These are phyloP conservation scores for Aspergillus nidulans DNA, from an alignment of 495 filamentous ascomycete genomes.

Conservation along the genomic window DNA sequence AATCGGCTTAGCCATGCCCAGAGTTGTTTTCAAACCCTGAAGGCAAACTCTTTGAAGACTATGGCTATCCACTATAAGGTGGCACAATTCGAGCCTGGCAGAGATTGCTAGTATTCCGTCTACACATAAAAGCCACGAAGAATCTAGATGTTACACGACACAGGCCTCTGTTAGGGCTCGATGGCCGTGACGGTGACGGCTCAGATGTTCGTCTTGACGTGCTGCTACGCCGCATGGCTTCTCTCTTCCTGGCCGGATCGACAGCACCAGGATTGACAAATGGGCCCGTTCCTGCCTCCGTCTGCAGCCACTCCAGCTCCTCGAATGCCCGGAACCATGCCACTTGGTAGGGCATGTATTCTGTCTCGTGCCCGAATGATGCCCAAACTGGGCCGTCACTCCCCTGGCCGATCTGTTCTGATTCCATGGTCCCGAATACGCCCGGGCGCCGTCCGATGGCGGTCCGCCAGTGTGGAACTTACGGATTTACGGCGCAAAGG, in stretches of 20 bases:
- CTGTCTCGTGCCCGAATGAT: conserved; percentile 22
- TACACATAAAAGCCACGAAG: no score
- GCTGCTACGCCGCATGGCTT: conserved; percentile 42
- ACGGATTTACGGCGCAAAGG: conserved; percentile 14
- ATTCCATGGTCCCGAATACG: background rate
- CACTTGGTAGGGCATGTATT: conserved; percentile 38
- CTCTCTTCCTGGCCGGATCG: conserved; percentile 40
- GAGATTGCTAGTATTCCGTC: no score
- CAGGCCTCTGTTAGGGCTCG: no score
- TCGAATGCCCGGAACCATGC: conserved; percentile 49
- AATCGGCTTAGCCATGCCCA: no score
- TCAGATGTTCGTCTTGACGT: no score
- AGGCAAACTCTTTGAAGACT: no score
- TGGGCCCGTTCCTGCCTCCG: conserved; percentile 2
- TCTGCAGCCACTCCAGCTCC: conserved; percentile 29
- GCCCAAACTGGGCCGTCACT: conserved; percentile 41
- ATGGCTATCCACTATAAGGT: no score
- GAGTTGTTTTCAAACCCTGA: no score
- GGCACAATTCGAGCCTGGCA: no score
- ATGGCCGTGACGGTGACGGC: no score
- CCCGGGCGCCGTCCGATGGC: conserved; percentile 11
- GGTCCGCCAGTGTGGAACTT: conserved; percentile 41
- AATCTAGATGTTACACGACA: conserved; percentile 12
- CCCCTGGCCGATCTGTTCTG: conserved; percentile 29
- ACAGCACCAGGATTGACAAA: conserved; percentile 22